These are phyloP conservation scores for Aristolochia fimbriata DNA, from an alignment of 164 flowering plant species.

Conservation along the genomic window DNA sequence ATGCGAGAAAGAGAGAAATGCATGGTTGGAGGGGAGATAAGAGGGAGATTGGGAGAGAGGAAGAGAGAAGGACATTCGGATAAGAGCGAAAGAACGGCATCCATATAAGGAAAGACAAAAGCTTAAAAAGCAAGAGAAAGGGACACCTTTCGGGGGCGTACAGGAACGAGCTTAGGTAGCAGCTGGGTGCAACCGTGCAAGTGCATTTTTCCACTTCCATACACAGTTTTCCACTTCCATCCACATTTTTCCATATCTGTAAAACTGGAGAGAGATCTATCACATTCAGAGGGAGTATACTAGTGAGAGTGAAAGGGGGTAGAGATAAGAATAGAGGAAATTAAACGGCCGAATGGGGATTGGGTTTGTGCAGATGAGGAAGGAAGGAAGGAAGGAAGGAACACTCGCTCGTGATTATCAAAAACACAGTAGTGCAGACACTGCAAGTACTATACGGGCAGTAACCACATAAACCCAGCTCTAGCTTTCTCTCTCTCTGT, in stretches of 20 bases:
- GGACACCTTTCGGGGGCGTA: not conserved
- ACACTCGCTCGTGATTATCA: not conserved
- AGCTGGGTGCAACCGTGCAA: too few species aligned
- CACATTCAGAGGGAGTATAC: too few species aligned
- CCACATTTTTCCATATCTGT: too few species aligned
- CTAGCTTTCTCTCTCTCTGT: too few species aligned
- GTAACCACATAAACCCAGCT: too few species aligned
- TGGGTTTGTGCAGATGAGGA: not conserved
- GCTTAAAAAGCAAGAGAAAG: not conserved
- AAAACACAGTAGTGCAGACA: not conserved
- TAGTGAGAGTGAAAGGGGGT: too few species aligned
- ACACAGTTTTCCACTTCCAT: too few species aligned
- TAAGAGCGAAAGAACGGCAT: slow-evolving; percentile 5
- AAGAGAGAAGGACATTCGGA: not conserved
- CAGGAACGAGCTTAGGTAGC: not conserved
- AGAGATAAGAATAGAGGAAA: too few species aligned
- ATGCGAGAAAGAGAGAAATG: not conserved
- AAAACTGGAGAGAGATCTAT: not conserved
- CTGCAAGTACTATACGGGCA: slow-evolving; percentile 1
- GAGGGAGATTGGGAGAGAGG: not conserved
- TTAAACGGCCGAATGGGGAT: too few species aligned
- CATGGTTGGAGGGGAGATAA: not conserved
- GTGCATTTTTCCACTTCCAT: too few species aligned
- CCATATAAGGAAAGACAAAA: not conserved
- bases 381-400: too few species aligned